Base-by-base conservation (phyloP, 495 filamentous ascomycete genomes). In the Aeminium ludgeri region DNA sequence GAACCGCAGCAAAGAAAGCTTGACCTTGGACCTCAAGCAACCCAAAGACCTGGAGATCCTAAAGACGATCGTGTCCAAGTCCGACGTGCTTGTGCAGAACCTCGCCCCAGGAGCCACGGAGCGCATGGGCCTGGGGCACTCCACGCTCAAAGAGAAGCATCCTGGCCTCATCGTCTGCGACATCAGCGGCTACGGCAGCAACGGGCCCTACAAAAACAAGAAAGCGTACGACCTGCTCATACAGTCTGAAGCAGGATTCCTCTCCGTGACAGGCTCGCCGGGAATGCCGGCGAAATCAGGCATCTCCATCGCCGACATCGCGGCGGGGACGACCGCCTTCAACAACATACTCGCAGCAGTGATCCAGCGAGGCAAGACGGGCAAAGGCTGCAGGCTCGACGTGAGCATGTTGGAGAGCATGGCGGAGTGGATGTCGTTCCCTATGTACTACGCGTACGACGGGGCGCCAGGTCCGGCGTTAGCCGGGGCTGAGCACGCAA, bases 191-290 rank as follows among this genome's bases (percentile, higher is more conserved):
- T 69, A 69, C 44, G 67, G 67, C 0, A 56, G 61, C 20, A 60
- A 64, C 30, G 67, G 66, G 0, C 67, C 65, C 0, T 69, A 71
- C 46, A 55, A 59, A 0, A 55, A 67, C 34, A 70, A 72, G 56
- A 72, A 72, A 44, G 68, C 68, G 6, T 72, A 72, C 45, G 68
- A 70, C 38, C 60, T 70, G 30, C 59, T 72, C 10, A 68, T 71
- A 12, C 68, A 72, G 44, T 62, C 68, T 34, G 68, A 72, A 37
- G 61, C 67, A 0, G 67, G 66, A 1, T 60, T 71, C 57, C 58
- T 71, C 6, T 67, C 65, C 4, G 57, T 68, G 1, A 68, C 67
- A 0, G 67, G 67, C 0, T 65, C 59, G 1, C 57, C 57, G 2
- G 57, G 55, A 11, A 59, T 67, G 46, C 66, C 61, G 0, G 66